phyloP scores from a whole-genome alignment of 2,329 filamentous ascomycete genomes.

The Ascochyta koolunga region DNA sequence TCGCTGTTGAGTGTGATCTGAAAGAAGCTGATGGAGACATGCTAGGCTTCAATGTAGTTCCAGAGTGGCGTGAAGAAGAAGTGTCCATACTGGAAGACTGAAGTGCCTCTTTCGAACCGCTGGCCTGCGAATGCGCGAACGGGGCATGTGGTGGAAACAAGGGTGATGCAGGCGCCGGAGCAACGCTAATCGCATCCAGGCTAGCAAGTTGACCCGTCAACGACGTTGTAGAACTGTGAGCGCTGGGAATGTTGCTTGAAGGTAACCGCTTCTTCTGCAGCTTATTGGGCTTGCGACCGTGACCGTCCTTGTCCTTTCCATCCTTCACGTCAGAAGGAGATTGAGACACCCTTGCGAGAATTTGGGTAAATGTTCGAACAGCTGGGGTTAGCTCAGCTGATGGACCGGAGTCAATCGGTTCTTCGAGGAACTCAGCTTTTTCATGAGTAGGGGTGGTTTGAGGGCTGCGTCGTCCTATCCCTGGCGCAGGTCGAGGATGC shows the following conservation, averaged over 20 bases:
- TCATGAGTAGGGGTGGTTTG: conserved; percentile 40
- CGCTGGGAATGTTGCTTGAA: conserved; percentile 79
- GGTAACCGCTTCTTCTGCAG: conserved; percentile 81
- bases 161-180: conserved; percentile 35
- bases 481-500: conserved; percentile 25
- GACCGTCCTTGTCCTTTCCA: conserved; percentile 47
- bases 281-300: conserved; percentile 78
- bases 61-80: conserved; percentile 55
- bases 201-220: conserved; percentile 54
- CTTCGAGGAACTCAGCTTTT: conserved; percentile 43
- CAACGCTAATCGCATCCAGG: conserved; percentile 19
- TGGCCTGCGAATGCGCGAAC: conserved; percentile 32
- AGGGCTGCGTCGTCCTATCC: conserved; percentile 27
- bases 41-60: conserved; percentile 65
- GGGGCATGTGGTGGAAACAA: conserved; percentile 42
- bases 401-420: conserved; percentile 35
- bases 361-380: conserved; percentile 47
- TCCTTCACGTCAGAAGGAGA: conserved; percentile 71
- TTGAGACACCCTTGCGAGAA: conserved; percentile 37
- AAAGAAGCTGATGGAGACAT: conserved; percentile 78
- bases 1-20: conserved; percentile 70
- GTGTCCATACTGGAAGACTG: conserved; percentile 36
- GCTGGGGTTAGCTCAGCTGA: conserved; percentile 32
- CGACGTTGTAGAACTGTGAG: conserved; percentile 87
- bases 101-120: conserved; percentile 34